Base-by-base conservation (phyloP, 768 basidiomycete species). In the Leccinum subtestaceum region DNA sequence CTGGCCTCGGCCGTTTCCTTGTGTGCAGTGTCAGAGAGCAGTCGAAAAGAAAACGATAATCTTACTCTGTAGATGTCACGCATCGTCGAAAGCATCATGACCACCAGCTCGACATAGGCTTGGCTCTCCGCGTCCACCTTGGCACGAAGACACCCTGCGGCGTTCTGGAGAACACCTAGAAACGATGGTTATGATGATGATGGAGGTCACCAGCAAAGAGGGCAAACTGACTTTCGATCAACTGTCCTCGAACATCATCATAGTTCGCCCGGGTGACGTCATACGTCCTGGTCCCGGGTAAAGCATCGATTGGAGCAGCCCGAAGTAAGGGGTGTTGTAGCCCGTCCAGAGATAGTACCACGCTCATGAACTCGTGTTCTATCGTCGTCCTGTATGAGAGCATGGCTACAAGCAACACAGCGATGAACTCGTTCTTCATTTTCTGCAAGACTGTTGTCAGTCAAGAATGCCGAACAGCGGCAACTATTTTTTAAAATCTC, bases 321-420 rank as follows among this genome's bases (percentile, higher is more conserved):
- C 62, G 71, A 40, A 87, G 67, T 7, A 85, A 68, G 4, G 81
- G 78, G 68, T 91, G 86, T 10, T 74, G 79, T 10, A 81, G 67
- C 38, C 78, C 77, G 57, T 84, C 85, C n/a, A 85, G 74, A 9
- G 81, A 79, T 34, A 91, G 73, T n/a, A 92, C 64, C 27, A 80
- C 66, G 2, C 81, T 74, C 10, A 82, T 68, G 60, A 84, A 91
- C 59, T 85, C 79, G 56, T 82, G 81, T 67, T 89, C 88, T 25
- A 83, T 75, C 0, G 79, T 80, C 23, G 79, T 62, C 50, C 76
- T 71, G 27, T 73, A 70, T 1, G 83, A 79, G 7, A 82, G 79
- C 13, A 88, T 64, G 8, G 80, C 77, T 57, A 80, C 75, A 32
- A 89, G 72, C 23, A 91, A 69, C 9, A 83, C 75, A 15, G 80